These are phyloP conservation scores for Nelumbo lutea DNA, from an alignment of 164 flowering plant genomes.

Conservation along the genomic window DNA sequence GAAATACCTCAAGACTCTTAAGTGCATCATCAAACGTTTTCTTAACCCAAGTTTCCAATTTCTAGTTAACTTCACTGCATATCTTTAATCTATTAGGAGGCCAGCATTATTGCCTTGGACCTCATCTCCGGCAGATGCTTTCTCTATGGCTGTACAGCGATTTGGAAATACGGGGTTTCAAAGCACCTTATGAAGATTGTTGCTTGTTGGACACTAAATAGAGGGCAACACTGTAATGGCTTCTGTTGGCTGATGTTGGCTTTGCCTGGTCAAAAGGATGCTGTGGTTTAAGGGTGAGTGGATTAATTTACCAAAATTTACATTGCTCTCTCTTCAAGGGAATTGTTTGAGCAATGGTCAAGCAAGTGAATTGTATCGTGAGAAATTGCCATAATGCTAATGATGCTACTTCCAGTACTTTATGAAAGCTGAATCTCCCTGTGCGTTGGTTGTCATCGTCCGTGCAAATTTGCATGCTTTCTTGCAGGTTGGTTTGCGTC, in stretches of 20 bases:
- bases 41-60: too few species aligned
- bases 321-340: too few species aligned
- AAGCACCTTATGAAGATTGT: constrained; percentile 99
- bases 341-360: too few species aligned
- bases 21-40: too few species aligned
- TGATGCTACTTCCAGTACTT: not conserved
- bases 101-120: constrained; percentile 99
- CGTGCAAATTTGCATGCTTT: constrained; percentile 8
- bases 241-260: constrained; percentile 99
- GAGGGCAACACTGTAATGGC: constrained; percentile 99
- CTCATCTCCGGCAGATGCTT: constrained; percentile 97
- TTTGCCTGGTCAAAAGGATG: constrained; percentile 98
- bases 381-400: not conserved
- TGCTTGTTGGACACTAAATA: constrained; percentile 94
- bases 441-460: not conserved
- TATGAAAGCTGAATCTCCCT: not conserved
- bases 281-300: constrained; percentile 92
- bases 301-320: not conserved
- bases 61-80: too few species aligned
- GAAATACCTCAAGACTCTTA: too few species aligned
- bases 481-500: constrained; percentile 93
- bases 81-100: constrained; percentile 49
- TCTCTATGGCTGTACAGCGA: constrained; percentile 93
- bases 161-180: constrained; percentile 96
- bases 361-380: not conserved